These are phyloP conservation scores for Puccinia triticina DNA, from an alignment of 1,284 basidiomycete genomes.

Conservation along the genomic window DNA sequence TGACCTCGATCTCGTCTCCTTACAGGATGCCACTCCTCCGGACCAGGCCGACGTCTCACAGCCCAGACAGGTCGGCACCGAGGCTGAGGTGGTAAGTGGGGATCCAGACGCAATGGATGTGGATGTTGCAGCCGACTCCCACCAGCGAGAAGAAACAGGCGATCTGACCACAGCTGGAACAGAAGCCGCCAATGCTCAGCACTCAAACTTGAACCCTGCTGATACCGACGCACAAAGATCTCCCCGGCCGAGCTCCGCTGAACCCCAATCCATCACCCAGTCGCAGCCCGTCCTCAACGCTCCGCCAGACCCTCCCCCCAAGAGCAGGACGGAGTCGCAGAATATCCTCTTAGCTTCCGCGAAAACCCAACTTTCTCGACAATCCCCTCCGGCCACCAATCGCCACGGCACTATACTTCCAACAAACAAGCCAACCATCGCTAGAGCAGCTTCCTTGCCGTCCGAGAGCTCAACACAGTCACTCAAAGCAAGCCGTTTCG, in stretches of 20 bases:
- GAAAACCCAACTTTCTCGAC: background rate
- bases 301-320: constrained; percentile 17
- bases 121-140: constrained; percentile 1
- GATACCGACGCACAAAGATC: constrained; percentile 12
- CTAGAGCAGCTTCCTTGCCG: constrained; percentile 22
- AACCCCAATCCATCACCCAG: background rate
- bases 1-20: constrained; percentile 32
- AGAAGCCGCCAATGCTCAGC: background rate
- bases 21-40: background rate
- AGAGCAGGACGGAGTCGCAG: background rate
- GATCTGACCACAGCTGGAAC: background rate
- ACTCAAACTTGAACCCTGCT: background rate
- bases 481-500: constrained; percentile 8
- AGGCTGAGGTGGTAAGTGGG: background rate
- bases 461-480: constrained; percentile 18
- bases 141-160: background rate
- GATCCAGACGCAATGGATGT: constrained; percentile 34
- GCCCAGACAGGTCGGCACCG: background rate
- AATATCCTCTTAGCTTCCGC: background rate
- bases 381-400: background rate
- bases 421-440: constrained; percentile 7
- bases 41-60: background rate
- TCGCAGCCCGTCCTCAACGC: background rate
- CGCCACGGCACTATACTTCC: background rate
- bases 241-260: constrained; percentile 15